Conservation (phyloP, 2,329 filamentous ascomycete genomes). For the Penicillium sp. region DNA sequence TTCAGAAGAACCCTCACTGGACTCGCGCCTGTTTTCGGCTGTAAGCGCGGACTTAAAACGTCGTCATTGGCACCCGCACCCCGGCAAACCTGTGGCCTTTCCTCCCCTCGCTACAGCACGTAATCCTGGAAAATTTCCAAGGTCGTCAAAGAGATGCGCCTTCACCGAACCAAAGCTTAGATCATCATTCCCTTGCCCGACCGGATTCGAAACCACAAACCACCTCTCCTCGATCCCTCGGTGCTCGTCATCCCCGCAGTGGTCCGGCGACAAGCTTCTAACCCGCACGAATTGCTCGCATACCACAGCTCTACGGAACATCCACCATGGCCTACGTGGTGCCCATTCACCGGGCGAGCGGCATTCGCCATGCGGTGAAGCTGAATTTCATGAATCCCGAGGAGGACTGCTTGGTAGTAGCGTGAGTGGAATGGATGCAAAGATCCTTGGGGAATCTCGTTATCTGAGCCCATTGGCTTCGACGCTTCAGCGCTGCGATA, state of each 20-base stretch:
- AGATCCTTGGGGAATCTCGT: background rate
- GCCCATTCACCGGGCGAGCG: conserved; percentile 90
- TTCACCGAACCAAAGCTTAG: conserved; percentile 10
- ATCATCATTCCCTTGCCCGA: background rate
- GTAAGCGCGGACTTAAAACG: conserved; percentile 29
- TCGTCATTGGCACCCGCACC: conserved; percentile 27
- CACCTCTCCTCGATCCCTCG: background rate
- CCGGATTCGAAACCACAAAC: background rate
- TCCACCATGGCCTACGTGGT: conserved; percentile 85
- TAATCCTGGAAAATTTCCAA: background rate
- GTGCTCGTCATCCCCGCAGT: conserved; percentile 13
- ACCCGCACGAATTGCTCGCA: conserved; percentile 17
- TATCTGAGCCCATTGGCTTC: background rate
- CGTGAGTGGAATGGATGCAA: conserved; percentile 64
- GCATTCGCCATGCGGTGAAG: conserved; percentile 85
- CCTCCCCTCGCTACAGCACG: conserved; percentile 13
- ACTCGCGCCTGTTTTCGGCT: conserved; percentile 25
- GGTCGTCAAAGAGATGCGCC: conserved; percentile 18
- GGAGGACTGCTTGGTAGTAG: conserved; percentile 82
- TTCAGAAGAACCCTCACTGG: background rate
- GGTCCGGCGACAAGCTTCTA: conserved; percentile 20
- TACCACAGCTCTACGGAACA: conserved; percentile 9
- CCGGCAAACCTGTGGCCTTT: conserved; percentile 17
- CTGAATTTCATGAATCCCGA: conserved; percentile 75
- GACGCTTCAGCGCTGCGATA: background rate